Base-by-base conservation (phyloP, 768 basidiomycete genomes). In the Xerocomellus amylosporus region DNA sequence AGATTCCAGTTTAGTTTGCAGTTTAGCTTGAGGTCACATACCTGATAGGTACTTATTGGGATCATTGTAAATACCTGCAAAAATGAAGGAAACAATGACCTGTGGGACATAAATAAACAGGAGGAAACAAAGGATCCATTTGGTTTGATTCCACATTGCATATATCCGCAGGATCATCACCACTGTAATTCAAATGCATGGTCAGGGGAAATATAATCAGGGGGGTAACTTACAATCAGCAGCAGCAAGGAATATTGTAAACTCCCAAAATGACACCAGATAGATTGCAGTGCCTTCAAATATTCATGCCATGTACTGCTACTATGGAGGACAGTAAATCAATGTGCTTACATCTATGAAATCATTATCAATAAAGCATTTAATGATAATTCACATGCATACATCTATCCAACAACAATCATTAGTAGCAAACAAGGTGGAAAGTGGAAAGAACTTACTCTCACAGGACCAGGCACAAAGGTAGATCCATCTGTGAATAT, bases 301-400 rank as follows among this genome's bases (percentile, higher is more conserved):
- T 26, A 30, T 17, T 5, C 43, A 19, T 47, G 22, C 8, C 30
- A 19, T 15, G n/a, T n/a, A 31, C 9, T 1, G 14, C 34, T 31
- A 4, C 7, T 1, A 1, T 20, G 46, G 22, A 14, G 7, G 39
- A 15, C 4, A 17, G 17, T 17, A 5, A 17, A 24, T 28, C 2
- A 13, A 24, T 19, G 9, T 17, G 2, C 56, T 49, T 38, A 59
- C 58, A 59, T 10, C 58, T 59, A 15, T 10, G 2, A 5, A 12
- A 41, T 5, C 9, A 13, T 46, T 6, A 30, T 17, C 17, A 7
- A 22, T 3, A 17, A 1, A n/a, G 0, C 14, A 14, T 6, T 2
- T 4, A 9, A 26, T 9, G 12, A 13, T 2, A 22, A 12, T 24
- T 14, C 8, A 45, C 2, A 24, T 42, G 8, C 34, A 10, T 30